Conservation (phyloP, 768 basidiomycete genomes). For the Udeniomyces megalosporus region DNA sequence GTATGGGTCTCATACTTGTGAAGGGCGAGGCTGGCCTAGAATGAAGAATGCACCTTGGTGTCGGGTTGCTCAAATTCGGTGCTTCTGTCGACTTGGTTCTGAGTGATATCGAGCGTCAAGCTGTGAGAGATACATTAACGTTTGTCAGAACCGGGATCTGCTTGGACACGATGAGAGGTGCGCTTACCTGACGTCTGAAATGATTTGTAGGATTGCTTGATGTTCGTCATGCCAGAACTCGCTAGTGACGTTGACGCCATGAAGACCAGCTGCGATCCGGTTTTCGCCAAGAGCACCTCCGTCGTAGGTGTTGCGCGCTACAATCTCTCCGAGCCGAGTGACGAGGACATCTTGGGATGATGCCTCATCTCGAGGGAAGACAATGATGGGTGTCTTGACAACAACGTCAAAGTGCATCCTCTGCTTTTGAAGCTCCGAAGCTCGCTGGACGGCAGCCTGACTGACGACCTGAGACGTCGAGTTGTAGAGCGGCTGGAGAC, state of each 20-base stretch:
- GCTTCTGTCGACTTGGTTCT: constrained; percentile 43
- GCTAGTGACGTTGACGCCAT: constrained; percentile 69
- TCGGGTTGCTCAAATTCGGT: constrained; percentile 46
- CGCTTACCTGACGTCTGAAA: constrained; percentile 52
- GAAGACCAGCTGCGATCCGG: constrained; percentile 56
- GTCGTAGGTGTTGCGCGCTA: constrained; percentile 55
- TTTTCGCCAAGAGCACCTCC: constrained; percentile 36
- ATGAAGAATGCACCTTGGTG: constrained; percentile 44
- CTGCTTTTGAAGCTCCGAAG: constrained; percentile 59
- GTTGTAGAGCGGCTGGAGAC: constrained; percentile 85
- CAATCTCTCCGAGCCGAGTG: constrained; percentile 75
- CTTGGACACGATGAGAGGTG: too few relatives aligned
- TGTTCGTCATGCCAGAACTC: constrained; percentile 40
- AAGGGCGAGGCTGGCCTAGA: not conserved
- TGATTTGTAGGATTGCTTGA: constrained; percentile 55
- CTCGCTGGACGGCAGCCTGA: constrained; percentile 66
- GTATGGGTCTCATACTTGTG: constrained; percentile 20
- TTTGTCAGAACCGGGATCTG: too few relatives aligned
- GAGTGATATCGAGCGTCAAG: constrained; percentile 50
- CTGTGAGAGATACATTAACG: too few relatives aligned
- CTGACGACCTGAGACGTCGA: constrained; percentile 59
- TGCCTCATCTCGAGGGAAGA: constrained; percentile 55
- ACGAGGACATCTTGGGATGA: constrained; percentile 51
- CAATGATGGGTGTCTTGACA: constrained; percentile 76
- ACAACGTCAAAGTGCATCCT: constrained; percentile 84